Conservation (phyloP, 495 filamentous ascomycete genomes). For the Hypomontagnella monticulosa region DNA sequence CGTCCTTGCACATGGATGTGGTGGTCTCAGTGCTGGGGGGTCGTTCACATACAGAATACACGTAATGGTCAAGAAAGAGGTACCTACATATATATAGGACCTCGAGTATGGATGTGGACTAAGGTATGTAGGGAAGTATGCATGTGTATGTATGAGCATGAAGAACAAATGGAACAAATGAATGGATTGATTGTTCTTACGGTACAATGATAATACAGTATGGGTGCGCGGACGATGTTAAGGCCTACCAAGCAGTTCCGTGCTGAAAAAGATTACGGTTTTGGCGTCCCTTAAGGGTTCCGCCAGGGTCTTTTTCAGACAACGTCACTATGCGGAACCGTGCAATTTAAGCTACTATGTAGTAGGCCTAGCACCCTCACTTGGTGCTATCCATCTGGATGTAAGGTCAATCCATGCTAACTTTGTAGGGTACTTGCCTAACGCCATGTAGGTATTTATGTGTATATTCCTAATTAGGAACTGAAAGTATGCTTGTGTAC, state of each 20-base stretch:
- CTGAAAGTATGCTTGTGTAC: slow-evolving; percentile 3
- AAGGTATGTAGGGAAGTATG: slow-evolving; percentile 1
- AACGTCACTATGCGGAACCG: slow-evolving; percentile 36
- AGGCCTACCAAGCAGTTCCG: not conserved
- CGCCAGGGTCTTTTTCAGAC: slow-evolving; percentile 33
- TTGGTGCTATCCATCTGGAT: not conserved
- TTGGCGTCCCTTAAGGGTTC: slow-evolving; percentile 34
- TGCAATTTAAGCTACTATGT: slow-evolving; percentile 10
- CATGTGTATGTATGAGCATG: slow-evolving; percentile 1
- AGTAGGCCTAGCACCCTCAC: not conserved
- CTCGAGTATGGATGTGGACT: slow-evolving; percentile 1
- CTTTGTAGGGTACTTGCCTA: slow-evolving; percentile 21
- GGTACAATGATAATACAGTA: slow-evolving; percentile 15
- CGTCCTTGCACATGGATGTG: no score
- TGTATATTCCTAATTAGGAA: slow-evolving; percentile 10
- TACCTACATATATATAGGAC: slow-evolving; percentile 10
- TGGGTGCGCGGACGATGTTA: slow-evolving; percentile 4
- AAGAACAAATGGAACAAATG: not conserved
- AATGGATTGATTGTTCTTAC: slow-evolving; percentile 19
- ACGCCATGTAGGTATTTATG: not conserved
- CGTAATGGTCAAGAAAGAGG: not conserved
- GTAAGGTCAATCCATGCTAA: slow-evolving; percentile 4
- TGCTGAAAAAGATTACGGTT: slow-evolving; percentile 27
- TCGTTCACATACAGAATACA: not conserved
- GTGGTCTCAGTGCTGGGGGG: no score